A percentile compares a stretch with the other conserved stretches of the same genome.
phyloP scores from a whole-genome alignment of 345 rosid genomes.

The Isatis tinctoria region DNA sequence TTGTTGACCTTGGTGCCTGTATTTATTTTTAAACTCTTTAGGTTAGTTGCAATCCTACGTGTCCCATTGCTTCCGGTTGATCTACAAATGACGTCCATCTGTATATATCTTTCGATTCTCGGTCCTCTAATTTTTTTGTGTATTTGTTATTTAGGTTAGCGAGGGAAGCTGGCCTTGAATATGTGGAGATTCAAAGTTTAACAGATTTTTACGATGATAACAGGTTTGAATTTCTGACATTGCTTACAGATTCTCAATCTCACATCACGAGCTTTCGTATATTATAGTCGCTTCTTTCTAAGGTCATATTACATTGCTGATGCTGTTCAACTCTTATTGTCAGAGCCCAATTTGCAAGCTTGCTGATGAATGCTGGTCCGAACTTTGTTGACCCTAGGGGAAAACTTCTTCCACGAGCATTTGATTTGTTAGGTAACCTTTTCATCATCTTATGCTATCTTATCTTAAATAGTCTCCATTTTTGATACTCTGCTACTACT shows the following conservation, averaged over 20 bases:
- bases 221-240: constrained; percentile 40
- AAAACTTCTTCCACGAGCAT: constrained; percentile 84
- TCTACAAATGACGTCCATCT: not conserved
- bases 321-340: constrained; percentile 4
- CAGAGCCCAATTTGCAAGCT: constrained; percentile 68
- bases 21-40: not conserved
- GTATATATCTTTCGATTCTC: not conserved
- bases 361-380: constrained; percentile 68
- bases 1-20: not conserved
- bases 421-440: constrained; percentile 65
- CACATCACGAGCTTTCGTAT: not conserved
- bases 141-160: constrained; percentile 63
- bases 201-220: constrained; percentile 93
- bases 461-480: not conserved
- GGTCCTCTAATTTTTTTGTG: not conserved
- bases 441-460: constrained; percentile 8
- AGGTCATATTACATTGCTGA: constrained; percentile 3
- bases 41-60: not conserved
- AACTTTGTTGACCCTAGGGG: constrained; percentile 83
- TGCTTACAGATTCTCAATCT: not conserved
- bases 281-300: not conserved
- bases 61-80: not conserved
- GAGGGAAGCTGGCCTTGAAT: constrained; percentile 94
- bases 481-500: constrained; percentile 4
- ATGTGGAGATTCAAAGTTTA: constrained; percentile 88